phyloP scores from a whole-genome alignment of 1,139 yeast species.

The Saccharomyces hybrid region DNA sequence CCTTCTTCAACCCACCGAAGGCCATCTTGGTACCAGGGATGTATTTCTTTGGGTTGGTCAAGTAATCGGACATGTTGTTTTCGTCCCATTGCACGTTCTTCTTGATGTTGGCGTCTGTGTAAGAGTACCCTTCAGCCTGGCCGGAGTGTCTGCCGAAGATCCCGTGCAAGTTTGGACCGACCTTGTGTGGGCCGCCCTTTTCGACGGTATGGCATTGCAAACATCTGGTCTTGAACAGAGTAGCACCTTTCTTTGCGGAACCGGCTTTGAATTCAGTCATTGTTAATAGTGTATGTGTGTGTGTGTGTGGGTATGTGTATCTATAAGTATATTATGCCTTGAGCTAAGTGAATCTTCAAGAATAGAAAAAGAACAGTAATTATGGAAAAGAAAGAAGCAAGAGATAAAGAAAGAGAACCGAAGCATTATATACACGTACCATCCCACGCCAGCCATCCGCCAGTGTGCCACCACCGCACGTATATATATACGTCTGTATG shows the following conservation, averaged over 20 bases:
- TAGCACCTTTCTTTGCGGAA: slow-evolving; percentile 95
- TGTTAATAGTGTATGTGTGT: slow-evolving; percentile 3
- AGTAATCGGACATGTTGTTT: slow-evolving; percentile 87
- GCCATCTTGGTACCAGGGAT: slow-evolving; percentile 99
- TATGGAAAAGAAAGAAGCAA: neutral
- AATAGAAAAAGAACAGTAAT: neutral
- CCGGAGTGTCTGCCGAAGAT: slow-evolving; percentile 89
- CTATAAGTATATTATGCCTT: slow-evolving; percentile 1
- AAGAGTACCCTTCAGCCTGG: slow-evolving; percentile 84
- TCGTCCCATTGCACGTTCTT: slow-evolving; percentile 85
- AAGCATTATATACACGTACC: neutral
- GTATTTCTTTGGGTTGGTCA: slow-evolving; percentile 99
- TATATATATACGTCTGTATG: neutral
- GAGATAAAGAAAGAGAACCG: neutral
- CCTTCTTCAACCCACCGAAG: slow-evolving; percentile 98
- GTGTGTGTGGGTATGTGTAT: slow-evolving; percentile 27
- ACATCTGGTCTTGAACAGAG: slow-evolving; percentile 97
- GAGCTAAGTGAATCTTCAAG: neutral
- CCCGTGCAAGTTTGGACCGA: slow-evolving; percentile 98
- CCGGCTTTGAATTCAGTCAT: slow-evolving; percentile 39
- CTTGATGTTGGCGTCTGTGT: slow-evolving; percentile 97
- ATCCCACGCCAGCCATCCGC: neutral
- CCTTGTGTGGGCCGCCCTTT: slow-evolving; percentile 95
- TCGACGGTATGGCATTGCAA: slow-evolving; percentile 98
- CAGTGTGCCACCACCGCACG: neutral